Conservation (phyloP, 768 basidiomycete genomes). For the Agrocybe pediades region DNA sequence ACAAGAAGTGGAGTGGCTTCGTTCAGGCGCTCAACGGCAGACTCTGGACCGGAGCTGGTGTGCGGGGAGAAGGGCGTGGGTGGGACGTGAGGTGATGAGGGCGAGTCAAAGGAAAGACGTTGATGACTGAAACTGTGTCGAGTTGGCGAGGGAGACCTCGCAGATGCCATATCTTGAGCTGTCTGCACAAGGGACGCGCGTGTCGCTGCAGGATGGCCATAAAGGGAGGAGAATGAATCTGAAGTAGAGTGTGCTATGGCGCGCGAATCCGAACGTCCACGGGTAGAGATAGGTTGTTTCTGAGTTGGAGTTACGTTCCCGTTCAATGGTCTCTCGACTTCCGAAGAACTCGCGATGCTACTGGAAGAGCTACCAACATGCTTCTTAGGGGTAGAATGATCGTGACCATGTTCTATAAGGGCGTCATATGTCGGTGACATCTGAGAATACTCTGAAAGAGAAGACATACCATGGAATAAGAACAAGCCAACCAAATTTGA, state of each 20-base stretch:
- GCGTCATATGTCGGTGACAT: conserved; percentile 3
- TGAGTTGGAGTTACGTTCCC: conserved; percentile 32
- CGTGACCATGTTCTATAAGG: conserved; percentile 64
- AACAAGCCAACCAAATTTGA: conserved; percentile 94
- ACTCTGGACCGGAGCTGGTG: conserved; percentile 1
- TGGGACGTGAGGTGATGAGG: conserved; percentile 12
- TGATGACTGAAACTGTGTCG: conserved; percentile 23
- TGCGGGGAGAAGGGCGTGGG: background rate
- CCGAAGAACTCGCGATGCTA: conserved; percentile 32
- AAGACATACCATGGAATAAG: conserved; percentile 86
- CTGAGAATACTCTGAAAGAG: background rate
- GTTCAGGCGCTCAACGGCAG: conserved; percentile 16
- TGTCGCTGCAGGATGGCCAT: conserved; percentile 73
- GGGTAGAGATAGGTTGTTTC: conserved; percentile 22
- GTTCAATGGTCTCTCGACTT: conserved; percentile 16
- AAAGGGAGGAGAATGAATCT: conserved; percentile 61
- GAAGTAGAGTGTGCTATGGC: conserved; percentile 28
- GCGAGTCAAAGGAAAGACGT: conserved; percentile 29
- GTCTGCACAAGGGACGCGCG: conserved; percentile 77
- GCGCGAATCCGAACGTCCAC: conserved; percentile 32
- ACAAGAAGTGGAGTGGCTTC: conserved; percentile 51
- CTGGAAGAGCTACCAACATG: conserved; percentile 33
- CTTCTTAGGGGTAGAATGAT: conserved; percentile 54
- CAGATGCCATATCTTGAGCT: conserved; percentile 76
- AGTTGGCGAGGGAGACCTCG: conserved; percentile 49